Percentiles rank a stretch among this genome's conserved stretches.
phyloP scores from a whole-genome alignment of 2,329 filamentous ascomycete genomes.

The Incumbomyces delicatus region DNA sequence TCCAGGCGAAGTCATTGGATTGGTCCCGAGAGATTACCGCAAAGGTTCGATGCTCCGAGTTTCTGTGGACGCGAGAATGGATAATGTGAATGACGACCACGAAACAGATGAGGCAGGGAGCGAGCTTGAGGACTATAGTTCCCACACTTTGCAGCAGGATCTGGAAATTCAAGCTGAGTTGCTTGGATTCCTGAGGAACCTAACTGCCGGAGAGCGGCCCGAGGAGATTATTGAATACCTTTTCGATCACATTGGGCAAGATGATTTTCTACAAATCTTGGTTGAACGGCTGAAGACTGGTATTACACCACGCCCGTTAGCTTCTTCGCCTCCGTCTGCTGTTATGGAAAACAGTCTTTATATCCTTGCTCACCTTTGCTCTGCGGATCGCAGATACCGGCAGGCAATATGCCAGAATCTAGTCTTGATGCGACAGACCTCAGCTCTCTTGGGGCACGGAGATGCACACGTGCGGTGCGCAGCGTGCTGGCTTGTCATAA shows the following conservation, averaged over 20 bases:
- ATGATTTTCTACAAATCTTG: conserved; percentile 71
- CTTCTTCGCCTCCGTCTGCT: conserved; percentile 37
- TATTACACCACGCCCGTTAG: conserved; percentile 39
- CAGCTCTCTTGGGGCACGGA: conserved; percentile 62
- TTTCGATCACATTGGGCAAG: conserved; percentile 63
- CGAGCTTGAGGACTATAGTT: conserved; percentile 33
- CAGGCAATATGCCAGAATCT: conserved; percentile 68
- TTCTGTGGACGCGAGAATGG: neutral
- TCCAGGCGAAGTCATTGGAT: conserved; percentile 19
- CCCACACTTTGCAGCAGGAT: conserved; percentile 65
- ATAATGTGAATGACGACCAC: neutral
- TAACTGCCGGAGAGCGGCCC: conserved; percentile 58
- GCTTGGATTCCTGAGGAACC: conserved; percentile 78
- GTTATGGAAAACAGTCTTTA: conserved; percentile 70
- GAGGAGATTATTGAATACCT: conserved; percentile 74
- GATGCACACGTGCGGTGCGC: conserved; percentile 65
- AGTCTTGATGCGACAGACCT: conserved; percentile 61
- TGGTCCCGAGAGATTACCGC: conserved; percentile 20
- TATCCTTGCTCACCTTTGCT: conserved; percentile 80
- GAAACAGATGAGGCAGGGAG: neutral
- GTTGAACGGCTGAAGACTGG: conserved; percentile 54
- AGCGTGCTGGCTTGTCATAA: conserved; percentile 75
- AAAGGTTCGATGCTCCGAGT: conserved; percentile 6
- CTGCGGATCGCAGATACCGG: conserved; percentile 67
- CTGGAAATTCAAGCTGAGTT: conserved; percentile 83